Evolutionary conservation across 2,329 filamentous ascomycete genomes (phyloP), one percentile per base, ranked within the genome.

Genomic region (Hymenoscyphus infarciens): DNA sequence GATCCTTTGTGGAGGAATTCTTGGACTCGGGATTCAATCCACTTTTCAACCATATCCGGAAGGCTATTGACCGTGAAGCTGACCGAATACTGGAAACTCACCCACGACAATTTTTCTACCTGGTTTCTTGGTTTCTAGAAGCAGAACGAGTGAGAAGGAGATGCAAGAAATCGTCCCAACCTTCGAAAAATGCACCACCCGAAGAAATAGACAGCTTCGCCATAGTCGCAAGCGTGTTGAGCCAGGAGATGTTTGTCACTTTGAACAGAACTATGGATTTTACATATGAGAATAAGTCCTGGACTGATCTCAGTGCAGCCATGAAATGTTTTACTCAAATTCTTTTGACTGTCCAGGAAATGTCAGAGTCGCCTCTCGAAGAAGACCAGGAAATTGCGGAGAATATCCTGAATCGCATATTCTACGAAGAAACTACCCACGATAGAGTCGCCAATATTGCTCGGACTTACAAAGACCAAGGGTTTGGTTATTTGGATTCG

Each of bases 361-460:
- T 99, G 93, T 82, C 87, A 1, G 86, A 90, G 56, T 95, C 91
- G 1, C 83, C 85, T 0, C 83, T 91, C 33, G 93, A 97, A 66
- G 93, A 97, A n/a, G 91, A 99, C 68, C 90, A 96, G 73, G 95
- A 98, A 70, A 98, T 99, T 74, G 94, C 95, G 0, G 94, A 99
- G 74, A 99, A 99, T 70, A 97, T 96, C 13, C 86, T 97, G 59
- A 96, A 90, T 71, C 91, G 94, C 65, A 91, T 99, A n/a, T 99
- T 99, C 75, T 99, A 99, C 77, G 95, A 99, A 76, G 92, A 98
- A 73, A 86, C 91, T 0, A 97, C 93, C 0, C 93, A 99, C 72
- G 94, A 99, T 65, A 83, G 90, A 27, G 85, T 99, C 59, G 84
- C 94, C 33, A 85, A 87, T 63, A 90, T 97, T 60, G 82, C 94